These are phyloP conservation scores for Halenospora varia DNA, from an alignment of 495 filamentous ascomycete genomes.

Conservation along the genomic window DNA sequence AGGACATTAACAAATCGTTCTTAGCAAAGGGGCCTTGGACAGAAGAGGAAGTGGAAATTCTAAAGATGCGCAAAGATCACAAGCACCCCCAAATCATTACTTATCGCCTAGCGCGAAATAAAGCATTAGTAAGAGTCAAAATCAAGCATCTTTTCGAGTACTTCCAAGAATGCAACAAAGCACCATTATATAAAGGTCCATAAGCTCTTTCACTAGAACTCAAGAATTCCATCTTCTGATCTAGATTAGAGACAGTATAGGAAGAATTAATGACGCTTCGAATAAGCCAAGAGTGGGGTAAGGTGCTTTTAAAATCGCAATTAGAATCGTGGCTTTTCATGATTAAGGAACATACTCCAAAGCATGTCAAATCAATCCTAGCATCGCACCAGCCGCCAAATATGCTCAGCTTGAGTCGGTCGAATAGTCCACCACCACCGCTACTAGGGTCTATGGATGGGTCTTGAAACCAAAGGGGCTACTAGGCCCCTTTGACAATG, in stretches of 20 bases:
- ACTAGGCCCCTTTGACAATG: constrained; percentile 1
- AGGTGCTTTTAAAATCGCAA: constrained; percentile 3
- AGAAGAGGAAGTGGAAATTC: too few relatives aligned
- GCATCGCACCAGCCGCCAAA: constrained; percentile 5
- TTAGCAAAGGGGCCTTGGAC: too few relatives aligned
- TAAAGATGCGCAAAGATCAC: too few relatives aligned
- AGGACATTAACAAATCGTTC: too few relatives aligned
- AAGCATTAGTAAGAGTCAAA: too few relatives aligned
- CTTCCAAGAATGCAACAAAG: too few relatives aligned
- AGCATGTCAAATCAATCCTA: constrained; percentile 12
- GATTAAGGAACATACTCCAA: constrained; percentile 8
- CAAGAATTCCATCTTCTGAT: constrained; percentile 4
- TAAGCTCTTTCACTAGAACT: constrained; percentile 11
- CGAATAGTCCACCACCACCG: constrained; percentile 9
- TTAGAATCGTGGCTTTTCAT: constrained; percentile 3
- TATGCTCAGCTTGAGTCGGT: constrained; percentile 12
- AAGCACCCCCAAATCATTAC: too few relatives aligned
- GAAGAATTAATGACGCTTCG: constrained; percentile 7
- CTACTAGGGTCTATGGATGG: constrained; percentile 10
- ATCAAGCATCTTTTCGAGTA: too few relatives aligned
- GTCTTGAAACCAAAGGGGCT: neutral
- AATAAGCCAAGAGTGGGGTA: constrained; percentile 6
- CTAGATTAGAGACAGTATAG: constrained; percentile 7
- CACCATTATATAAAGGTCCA: constrained; percentile 5
- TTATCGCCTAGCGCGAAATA: too few relatives aligned